Conservation (phyloP, 2,329 filamentous ascomycete genomes). For the Thyridium curvatum region DNA sequence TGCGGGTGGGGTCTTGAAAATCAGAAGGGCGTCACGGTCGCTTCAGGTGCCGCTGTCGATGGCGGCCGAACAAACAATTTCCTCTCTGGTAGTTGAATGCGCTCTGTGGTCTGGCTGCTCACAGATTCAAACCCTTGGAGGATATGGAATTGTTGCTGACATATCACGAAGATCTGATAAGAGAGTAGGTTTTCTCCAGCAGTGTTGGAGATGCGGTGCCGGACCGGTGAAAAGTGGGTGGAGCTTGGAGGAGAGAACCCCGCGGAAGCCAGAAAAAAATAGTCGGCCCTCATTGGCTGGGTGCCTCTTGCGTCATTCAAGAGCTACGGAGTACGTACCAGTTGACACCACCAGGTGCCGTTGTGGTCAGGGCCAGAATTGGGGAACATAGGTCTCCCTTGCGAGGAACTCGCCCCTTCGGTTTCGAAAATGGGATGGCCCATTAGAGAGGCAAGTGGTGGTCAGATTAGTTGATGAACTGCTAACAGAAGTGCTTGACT, state of each 20-base stretch:
- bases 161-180: too few species aligned
- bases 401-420: too few species aligned
- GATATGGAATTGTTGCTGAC: too few species aligned
- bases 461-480: too few species aligned
- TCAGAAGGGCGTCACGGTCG: background rate
- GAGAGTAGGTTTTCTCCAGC: too few species aligned
- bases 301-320: background rate
- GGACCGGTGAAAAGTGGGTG: background rate
- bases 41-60: background rate
- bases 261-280: background rate
- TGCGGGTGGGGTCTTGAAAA: background rate
- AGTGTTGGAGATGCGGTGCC: background rate
- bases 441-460: too few species aligned
- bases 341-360: too few species aligned
- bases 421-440: too few species aligned
- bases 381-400: too few species aligned
- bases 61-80: background rate
- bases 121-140: background rate
- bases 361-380: too few species aligned
- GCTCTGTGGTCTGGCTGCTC: background rate
- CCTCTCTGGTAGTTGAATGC: background rate
- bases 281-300: constrained; percentile 1
- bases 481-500: too few species aligned
- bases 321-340: too few species aligned
- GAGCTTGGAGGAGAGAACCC: background rate